Evolutionary conservation across 768 basidiomycete genomes (phyloP).

Genomic region (Butyriboletus loyo): DNA sequence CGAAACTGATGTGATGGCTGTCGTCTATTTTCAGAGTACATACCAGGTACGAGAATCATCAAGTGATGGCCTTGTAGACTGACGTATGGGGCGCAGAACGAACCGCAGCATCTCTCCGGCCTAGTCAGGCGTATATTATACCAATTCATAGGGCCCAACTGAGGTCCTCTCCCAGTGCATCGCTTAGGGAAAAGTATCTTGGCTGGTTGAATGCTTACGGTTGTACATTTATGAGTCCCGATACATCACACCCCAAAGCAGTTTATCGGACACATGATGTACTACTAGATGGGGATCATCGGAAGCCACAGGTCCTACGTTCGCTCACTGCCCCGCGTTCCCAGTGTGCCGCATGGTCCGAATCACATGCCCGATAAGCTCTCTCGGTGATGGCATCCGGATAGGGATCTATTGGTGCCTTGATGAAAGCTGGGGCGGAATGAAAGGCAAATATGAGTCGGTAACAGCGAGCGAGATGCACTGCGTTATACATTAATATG

Average conservation of each 20-base stretch:
- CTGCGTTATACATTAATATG: background rate
- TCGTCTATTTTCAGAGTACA: conserved; percentile 48
- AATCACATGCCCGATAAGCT: background rate
- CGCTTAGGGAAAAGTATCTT: background rate
- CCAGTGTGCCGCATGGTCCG: background rate
- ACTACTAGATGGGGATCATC: background rate
- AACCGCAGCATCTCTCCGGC: conserved; percentile 79
- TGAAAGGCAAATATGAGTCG: background rate
- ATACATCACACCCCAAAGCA: background rate
- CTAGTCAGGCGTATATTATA: conserved; percentile 79
- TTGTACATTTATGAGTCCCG: background rate
- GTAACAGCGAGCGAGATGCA: background rate
- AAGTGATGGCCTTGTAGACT: background rate
- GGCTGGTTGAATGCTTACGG: background rate
- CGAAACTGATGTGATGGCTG: conserved; percentile 5
- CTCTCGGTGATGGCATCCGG: too few relatives aligned
- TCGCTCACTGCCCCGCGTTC: too few relatives aligned
- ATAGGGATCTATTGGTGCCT: background rate
- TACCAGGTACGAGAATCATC: conserved; percentile 54
- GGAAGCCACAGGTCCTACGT: background rate
- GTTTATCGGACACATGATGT: background rate
- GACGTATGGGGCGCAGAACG: conserved; percentile 37
- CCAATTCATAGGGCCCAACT: conserved; percentile 89
- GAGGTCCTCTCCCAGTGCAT: background rate
- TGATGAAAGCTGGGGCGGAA: background rate